Base-by-base conservation (phyloP, 2,329 filamentous ascomycete genomes). In the Chaetomiaceae sp. region DNA sequence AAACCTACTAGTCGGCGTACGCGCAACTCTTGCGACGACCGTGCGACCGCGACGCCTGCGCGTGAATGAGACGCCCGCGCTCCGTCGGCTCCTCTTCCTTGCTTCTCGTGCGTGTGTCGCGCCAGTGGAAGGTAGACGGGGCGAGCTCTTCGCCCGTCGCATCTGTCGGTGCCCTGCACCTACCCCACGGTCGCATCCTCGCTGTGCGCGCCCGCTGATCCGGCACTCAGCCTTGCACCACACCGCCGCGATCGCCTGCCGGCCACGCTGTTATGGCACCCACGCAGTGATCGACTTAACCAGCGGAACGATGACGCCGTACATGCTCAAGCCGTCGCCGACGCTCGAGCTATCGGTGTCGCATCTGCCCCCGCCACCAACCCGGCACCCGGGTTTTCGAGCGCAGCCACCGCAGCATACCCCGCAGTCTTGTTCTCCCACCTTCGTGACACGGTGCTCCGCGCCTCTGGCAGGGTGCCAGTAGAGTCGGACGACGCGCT, bases 261-360 rank as follows among this genome's bases (percentile, higher is more conserved):
- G 26, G 42, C 45, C 34, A 20, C 36, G 54, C 45, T 49, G 50
- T 48, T 38, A 54, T 55, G 54, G 51, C 51, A 50, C 33, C 43
- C 26, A 26, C 30, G 36, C 50, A 51, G 51, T 54, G 48, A 52
- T 48, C 18, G 32, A 59, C 54, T 57, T 58, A 50, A 57, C 56
- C 52, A 30, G 61, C 60, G 64, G 63, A 65, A 70, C 66, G 59
- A 71, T 71, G 69, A 71, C 65, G 65, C 63, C 61, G 62, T 62
- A 63, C 58, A 63, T 61, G 66, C 59, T 59, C 54, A 54, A 58
- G 53, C 59, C 62, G 64, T 63, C 62, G 54, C 55, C 51, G 55
- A 58, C 57, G 58, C 55, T 59, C 56, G 44, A 58, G 51, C 58
- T 55, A 53, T 38, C 44, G 54, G 40, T 53, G 56, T 48, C 52